phyloP scores from a whole-genome alignment of 2,329 filamentous ascomycete species.

The Diplodia mutila region DNA sequence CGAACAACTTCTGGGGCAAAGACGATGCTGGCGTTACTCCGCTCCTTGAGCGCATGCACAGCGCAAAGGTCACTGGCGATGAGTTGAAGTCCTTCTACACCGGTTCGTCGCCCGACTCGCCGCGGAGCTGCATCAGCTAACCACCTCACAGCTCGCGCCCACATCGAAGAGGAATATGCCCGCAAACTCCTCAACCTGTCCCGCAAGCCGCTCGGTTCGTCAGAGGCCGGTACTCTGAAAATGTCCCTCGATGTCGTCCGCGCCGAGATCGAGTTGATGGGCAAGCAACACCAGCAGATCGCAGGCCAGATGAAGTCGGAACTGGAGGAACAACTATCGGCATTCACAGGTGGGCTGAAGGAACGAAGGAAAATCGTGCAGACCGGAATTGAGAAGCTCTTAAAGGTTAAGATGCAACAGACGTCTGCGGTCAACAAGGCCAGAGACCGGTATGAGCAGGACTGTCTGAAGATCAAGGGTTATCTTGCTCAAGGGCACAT shows the following conservation, averaged over 20 bases:
- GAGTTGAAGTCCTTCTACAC: slow-evolving; percentile 91
- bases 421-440: slow-evolving; percentile 92
- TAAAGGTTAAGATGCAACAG: slow-evolving; percentile 92
- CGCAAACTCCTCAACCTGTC: slow-evolving; percentile 84
- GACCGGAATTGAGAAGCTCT: slow-evolving; percentile 86
- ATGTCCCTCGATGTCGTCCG: slow-evolving; percentile 84
- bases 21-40: slow-evolving; percentile 94
- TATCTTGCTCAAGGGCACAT: slow-evolving; percentile 98
- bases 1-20: slow-evolving; percentile 99
- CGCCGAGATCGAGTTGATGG: slow-evolving; percentile 89
- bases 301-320: slow-evolving; percentile 95
- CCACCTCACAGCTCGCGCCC: slow-evolving; percentile 69
- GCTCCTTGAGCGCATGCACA: slow-evolving; percentile 90
- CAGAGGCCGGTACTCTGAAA: slow-evolving; percentile 81
- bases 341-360: slow-evolving; percentile 94
- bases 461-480: slow-evolving; percentile 97
- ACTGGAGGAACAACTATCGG: slow-evolving; percentile 87
- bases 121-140: slow-evolving; percentile 18
- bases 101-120: slow-evolving; percentile 53
- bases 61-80: slow-evolving; percentile 91
- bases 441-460: slow-evolving; percentile 93
- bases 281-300: slow-evolving; percentile 88
- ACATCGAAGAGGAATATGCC: slow-evolving; percentile 96
- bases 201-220: slow-evolving; percentile 85
- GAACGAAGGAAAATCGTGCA: slow-evolving; percentile 97